Percentiles rank a stretch among this genome's conserved stretches.
These are phyloP conservation scores for Rhodotorula sp. DNA, from an alignment of 1,284 basidiomycete genomes.

Conservation along the genomic window DNA sequence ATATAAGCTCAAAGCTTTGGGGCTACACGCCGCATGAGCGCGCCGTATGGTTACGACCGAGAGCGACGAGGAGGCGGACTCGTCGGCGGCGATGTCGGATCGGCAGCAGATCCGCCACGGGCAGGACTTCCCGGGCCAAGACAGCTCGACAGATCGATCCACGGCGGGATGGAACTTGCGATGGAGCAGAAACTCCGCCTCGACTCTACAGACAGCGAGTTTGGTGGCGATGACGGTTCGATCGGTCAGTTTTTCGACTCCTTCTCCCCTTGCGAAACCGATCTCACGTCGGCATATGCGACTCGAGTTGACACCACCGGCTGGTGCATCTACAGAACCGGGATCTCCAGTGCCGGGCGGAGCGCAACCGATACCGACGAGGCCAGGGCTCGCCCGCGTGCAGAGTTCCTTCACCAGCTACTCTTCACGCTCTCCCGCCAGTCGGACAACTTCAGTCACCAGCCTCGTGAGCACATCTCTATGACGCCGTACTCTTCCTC, in stretches of 20 bases:
- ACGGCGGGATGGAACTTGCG: background rate
- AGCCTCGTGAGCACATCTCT: slow-evolving; percentile 2
- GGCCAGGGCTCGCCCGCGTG: background rate
- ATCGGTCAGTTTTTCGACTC: background rate
- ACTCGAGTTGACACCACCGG: background rate
- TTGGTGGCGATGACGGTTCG: background rate
- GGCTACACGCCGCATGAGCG: too few relatives aligned
- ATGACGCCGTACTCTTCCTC: too few relatives aligned
- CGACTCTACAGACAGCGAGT: background rate
- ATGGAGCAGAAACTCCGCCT: background rate
- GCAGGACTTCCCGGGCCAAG: too few relatives aligned
- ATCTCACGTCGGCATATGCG: background rate
- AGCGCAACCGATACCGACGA: background rate
- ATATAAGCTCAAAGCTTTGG: too few relatives aligned
- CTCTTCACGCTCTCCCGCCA: slow-evolving; percentile 7
- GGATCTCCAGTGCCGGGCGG: background rate
- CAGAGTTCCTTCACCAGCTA: slow-evolving; percentile 10
- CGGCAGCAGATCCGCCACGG: too few relatives aligned
- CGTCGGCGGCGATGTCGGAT: too few relatives aligned
- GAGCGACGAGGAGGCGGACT: too few relatives aligned
- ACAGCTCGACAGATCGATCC: background rate
- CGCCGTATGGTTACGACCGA: too few relatives aligned
- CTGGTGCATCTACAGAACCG: background rate
- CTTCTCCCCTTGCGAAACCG: background rate
- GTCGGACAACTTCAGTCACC: slow-evolving; percentile 7